Conservation (phyloP, 2,329 filamentous ascomycete genomes). For the Aureobasidium sp. region DNA sequence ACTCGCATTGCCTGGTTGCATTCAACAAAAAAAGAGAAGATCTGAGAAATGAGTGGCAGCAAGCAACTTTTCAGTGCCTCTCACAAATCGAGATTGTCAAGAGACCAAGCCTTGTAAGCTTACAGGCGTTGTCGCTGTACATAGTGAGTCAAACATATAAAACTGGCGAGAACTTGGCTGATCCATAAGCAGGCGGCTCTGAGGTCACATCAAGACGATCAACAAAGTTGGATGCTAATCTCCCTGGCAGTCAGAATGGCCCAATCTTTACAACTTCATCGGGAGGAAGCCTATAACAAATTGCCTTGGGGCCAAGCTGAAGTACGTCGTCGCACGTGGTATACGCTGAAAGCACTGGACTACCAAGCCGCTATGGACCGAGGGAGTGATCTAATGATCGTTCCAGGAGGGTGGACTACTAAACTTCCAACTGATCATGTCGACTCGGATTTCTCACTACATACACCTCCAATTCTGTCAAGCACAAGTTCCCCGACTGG, state of each 20-base stretch:
- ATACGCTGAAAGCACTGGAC: not conserved
- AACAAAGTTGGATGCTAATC: constrained; percentile 9
- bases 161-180: not conserved
- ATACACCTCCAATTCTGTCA: not conserved
- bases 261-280: not conserved
- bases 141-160: not conserved
- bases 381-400: constrained; percentile 1
- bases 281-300: constrained; percentile 6
- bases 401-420: not conserved
- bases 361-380: constrained; percentile 13
- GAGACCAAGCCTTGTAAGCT: not conserved
- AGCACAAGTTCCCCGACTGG: not conserved
- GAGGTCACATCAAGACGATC: constrained; percentile 11
- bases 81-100: not conserved
- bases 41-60: constrained; percentile 2
- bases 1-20: not conserved
- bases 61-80: not conserved
- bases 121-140: constrained; percentile 1
- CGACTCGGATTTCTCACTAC: not conserved
- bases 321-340: constrained; percentile 9
- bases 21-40: constrained; percentile 5
- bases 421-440: not conserved
- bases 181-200: not conserved
- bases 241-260: constrained; percentile 2
- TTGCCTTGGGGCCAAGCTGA: not conserved